Evolutionary conservation across 139 green algal species (phyloP).

Genomic region (Diplosphaera chodatii): DNA sequence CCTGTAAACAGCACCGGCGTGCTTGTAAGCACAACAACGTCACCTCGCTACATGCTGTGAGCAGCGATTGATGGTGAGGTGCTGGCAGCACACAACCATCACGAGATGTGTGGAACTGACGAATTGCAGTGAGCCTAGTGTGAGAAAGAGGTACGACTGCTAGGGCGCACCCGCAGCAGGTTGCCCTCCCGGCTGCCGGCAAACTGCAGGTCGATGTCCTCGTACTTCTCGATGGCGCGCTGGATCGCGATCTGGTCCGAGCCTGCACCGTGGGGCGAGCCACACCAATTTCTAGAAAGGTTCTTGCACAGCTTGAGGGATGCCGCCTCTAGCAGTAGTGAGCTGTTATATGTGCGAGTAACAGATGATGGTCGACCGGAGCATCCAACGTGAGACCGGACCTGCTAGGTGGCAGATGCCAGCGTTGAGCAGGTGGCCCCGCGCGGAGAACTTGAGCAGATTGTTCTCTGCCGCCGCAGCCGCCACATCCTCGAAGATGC

Average conservation of each 20-base stretch:
- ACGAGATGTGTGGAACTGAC: too few relatives aligned
- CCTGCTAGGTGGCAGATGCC: constrained; percentile 79
- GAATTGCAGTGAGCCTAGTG: too few relatives aligned
- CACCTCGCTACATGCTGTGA: too few relatives aligned
- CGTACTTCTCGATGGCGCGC: constrained; percentile 60
- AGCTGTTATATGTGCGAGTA: too few relatives aligned
- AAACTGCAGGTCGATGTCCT: constrained; percentile 73
- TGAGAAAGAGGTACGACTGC: neutral
- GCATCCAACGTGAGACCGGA: constrained; percentile 1
- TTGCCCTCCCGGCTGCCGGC: constrained; percentile 54
- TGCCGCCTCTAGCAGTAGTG: too few relatives aligned
- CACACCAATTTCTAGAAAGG: too few relatives aligned
- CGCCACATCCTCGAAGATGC: constrained; percentile 76
- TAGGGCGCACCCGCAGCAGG: constrained; percentile 37
- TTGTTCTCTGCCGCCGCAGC: constrained; percentile 80
- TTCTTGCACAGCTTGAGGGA: too few relatives aligned
- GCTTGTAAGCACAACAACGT: too few relatives aligned
- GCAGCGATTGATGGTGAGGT: too few relatives aligned
- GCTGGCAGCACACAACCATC: too few relatives aligned
- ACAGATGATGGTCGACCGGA: too few relatives aligned
- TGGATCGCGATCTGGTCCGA: constrained; percentile 9
- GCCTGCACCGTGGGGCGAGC: too few relatives aligned
- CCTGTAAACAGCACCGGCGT: constrained; percentile 18
- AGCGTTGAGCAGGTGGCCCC: constrained; percentile 88
- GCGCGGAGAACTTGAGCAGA: constrained; percentile 89